Evolutionary conservation across 2,329 filamentous ascomycete genomes (phyloP).

Genomic region (Bipolaris victoriae): DNA sequence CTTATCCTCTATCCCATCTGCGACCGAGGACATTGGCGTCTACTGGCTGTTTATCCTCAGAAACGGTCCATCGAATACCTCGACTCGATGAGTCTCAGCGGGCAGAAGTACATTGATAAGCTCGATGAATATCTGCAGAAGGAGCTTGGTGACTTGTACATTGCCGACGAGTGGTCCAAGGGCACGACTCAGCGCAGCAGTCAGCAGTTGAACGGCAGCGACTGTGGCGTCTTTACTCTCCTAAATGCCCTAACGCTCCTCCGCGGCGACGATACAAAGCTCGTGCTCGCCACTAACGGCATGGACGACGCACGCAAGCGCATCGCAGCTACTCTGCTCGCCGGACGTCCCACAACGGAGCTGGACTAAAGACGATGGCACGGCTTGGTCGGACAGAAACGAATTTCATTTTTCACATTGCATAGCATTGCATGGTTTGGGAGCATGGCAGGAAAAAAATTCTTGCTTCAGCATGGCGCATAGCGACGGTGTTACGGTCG

Average conservation of each 20-base stretch:
- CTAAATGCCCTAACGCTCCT: conserved; percentile 70
- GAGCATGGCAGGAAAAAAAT: not conserved
- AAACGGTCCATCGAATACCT: conserved; percentile 69
- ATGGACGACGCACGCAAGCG: conserved; percentile 66
- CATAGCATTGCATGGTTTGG: conserved; percentile 6
- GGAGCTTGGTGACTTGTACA: conserved; percentile 63
- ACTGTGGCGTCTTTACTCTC: conserved; percentile 80
- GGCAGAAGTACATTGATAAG: conserved; percentile 38
- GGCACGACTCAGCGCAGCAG: conserved; percentile 56
- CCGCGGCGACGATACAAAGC: conserved; percentile 46
- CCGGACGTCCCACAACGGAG: conserved; percentile 51
- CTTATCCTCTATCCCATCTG: conserved; percentile 74
- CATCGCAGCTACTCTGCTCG: conserved; percentile 70
- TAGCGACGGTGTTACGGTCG: conserved; percentile 20
- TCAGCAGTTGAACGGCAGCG: conserved; percentile 69
- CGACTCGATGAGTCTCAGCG: conserved; percentile 65
- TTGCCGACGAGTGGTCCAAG: conserved; percentile 65
- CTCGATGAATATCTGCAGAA: conserved; percentile 62
- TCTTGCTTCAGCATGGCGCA: conserved; percentile 10
- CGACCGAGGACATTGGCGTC: conserved; percentile 69
- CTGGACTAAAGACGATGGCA: conserved; percentile 23
- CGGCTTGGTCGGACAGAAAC: not conserved
- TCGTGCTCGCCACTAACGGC: conserved; percentile 58
- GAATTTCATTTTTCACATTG: conserved; percentile 6
- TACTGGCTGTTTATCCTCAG: conserved; percentile 69